Conservation (phyloP, 2,329 filamentous ascomycete genomes). For the Cladophialophora bantiana region DNA sequence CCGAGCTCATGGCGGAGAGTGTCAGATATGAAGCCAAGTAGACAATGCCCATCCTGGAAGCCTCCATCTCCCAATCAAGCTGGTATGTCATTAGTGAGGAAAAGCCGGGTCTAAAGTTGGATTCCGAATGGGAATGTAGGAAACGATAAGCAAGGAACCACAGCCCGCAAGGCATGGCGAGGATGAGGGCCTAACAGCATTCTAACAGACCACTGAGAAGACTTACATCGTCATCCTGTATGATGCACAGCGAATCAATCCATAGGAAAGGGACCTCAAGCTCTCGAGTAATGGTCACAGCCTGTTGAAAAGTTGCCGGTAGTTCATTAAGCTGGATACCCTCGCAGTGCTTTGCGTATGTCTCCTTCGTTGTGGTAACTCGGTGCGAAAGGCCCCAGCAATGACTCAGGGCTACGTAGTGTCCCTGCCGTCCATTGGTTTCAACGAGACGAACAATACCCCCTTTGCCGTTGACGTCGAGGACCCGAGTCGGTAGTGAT, state of each 20-base stretch:
- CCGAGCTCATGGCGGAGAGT: not conserved
- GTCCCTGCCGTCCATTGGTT: not conserved
- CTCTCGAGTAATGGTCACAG: slow-evolving; percentile 4
- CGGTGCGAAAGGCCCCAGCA: not conserved
- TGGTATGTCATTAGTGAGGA: not conserved
- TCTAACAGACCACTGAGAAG: not conserved
- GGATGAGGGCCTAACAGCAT: not conserved
- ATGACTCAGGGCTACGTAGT: slow-evolving; percentile 2
- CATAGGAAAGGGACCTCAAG: not conserved
- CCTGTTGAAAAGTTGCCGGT: slow-evolving; percentile 4
- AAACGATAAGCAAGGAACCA: too few species aligned
- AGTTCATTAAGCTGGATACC: not conserved
- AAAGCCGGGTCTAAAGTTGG: not conserved
- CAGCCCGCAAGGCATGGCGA: too few species aligned
- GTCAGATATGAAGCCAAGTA: slow-evolving; percentile 2
- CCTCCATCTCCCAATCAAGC: not conserved
- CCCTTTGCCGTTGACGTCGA: not conserved
- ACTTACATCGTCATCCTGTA: slow-evolving; percentile 2
- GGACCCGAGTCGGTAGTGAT: not conserved
- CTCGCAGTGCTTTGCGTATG: not conserved
- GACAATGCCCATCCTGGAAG: slow-evolving; percentile 3
- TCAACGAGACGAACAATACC: not conserved
- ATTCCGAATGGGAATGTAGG: too few species aligned
- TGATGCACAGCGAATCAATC: slow-evolving; percentile 3
- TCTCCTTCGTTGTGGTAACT: not conserved